Evolutionary conservation across 176 grass and related monocot genomes (phyloP), one percentile per base, ranked within the genome.

Genomic region (Lolium rigidum): DNA sequence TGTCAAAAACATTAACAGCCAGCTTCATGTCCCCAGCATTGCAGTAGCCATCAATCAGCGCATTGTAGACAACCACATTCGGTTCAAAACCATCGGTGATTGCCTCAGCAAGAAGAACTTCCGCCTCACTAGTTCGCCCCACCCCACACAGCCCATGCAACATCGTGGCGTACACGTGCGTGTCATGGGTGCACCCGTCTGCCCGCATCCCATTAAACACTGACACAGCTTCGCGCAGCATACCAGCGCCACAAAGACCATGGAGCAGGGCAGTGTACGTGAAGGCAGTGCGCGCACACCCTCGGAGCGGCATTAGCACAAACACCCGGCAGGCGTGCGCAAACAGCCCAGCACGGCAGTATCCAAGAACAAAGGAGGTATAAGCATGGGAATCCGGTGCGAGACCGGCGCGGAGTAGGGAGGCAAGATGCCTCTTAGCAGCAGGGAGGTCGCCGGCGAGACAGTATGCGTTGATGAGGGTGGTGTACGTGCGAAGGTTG

Each of bases 391-490:
- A 88, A 80, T 97, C 92, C 43, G 89, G 95, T 10, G 41, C 69
- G 11, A 91, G 76, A 18, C 90, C 92, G 9, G 84, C 88, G 69
- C 62, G 77, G 49, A 97, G 80, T 50, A 97, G 83, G 25, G 88
- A 94, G 28, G 62, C 66, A 15, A 97, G 87, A 62, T 97, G 91
- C 14, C 84, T 46, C 85, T 94, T 94, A 7, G 95, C 95, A 37
- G 88, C 79, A 10, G 61, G 82, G 82, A 97, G 63, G 74, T 94
- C 84, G 58, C 90, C 90, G 49, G 89, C 84, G 85, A 91, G 91
- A 80, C 95, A 97, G 76, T 91, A 85, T n/a, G 89, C 90, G 86
- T 97, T 94, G 80, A 94, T 91, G 77, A 97, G 91, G 24, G 89
- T 94, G 70, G 93, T 94, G 62, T 94, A 94, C 20, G 92, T 94